phyloP scores from a whole-genome alignment of 768 basidiomycete species.

The Rhodocollybia butyracea region DNA sequence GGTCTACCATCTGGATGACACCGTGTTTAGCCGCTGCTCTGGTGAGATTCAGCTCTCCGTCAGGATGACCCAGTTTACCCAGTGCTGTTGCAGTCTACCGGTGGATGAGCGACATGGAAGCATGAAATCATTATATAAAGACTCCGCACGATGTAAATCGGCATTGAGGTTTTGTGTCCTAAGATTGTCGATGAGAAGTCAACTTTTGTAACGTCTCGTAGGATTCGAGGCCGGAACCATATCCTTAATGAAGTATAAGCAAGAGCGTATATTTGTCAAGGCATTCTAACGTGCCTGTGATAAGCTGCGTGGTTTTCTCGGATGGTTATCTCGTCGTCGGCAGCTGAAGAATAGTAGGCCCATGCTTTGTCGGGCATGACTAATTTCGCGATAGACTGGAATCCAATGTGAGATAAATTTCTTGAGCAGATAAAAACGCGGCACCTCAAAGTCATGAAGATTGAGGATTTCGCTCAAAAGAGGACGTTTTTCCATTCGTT shows the following conservation, averaged over 20 bases:
- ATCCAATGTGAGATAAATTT: not conserved
- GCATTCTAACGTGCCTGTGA: constrained; percentile 56
- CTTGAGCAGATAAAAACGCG: constrained; percentile 8
- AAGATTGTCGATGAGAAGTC: constrained; percentile 84
- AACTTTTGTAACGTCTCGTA: constrained; percentile 83
- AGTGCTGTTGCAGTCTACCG: constrained; percentile 76
- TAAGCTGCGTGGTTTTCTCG: constrained; percentile 91
- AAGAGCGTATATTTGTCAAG: not conserved
- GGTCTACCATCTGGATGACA: constrained; percentile 71
- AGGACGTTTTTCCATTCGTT: constrained; percentile 61
- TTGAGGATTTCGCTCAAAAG: constrained; percentile 78
- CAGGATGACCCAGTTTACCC: constrained; percentile 93
- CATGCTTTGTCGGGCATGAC: constrained; percentile 87
- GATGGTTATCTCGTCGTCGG: constrained; percentile 91
- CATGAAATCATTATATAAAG: not conserved
- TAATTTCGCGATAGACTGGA: constrained; percentile 76
- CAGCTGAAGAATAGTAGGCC: constrained; percentile 96
- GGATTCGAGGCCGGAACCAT: constrained; percentile 88
- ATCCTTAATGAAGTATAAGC: constrained; percentile 36
- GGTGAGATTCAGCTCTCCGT: constrained; percentile 90
- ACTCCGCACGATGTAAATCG: constrained; percentile 69
- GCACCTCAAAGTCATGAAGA: constrained; percentile 91
- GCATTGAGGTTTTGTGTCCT: constrained; percentile 71
- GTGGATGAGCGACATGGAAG: not conserved
- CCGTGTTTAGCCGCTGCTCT: constrained; percentile 80